Evolutionary conservation across 768 basidiomycete genomes (phyloP), one percentile per base, ranked within the genome.

Genomic region (Crepidotus variabilis): DNA sequence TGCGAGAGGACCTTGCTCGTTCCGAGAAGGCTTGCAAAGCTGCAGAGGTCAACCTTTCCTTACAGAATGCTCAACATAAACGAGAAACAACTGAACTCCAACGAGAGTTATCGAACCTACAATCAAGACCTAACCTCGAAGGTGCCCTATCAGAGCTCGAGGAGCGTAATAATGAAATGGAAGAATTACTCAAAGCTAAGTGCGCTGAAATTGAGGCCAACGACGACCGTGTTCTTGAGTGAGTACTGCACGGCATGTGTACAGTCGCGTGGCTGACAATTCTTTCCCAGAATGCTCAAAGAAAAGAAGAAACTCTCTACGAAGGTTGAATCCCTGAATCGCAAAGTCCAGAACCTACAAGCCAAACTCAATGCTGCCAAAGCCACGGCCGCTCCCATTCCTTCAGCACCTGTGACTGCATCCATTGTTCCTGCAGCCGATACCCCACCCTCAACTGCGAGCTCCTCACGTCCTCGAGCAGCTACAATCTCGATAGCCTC

Each of bases 171-270:
- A 78, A 74, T 34, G 88, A 91, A 66, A 86, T 91, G 85, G 90
- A 92, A 61, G 83, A 84, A 47, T 72, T 90, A 46, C 71, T 92
- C 46, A 78, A 77, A 55, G 74, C 70, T 45, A 92, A 91, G 69
- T 88, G 86, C 57, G 69, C 76, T 13, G 90, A 92, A 71, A 90
- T 92, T 55, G 90, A 92, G 65, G 88, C 87, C 62, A 89, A 92
- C 55, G 90, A 93, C 62, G 91, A 93, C 65, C 82, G 82, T 34
- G 82, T 85, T 51, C 81, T 92, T 57, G 87, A 87, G 90, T 92
- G 71, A 61, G 87, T 76, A 16, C 14, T 50, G 61, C 1, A 24
- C 32, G 50, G 7, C 16, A 48, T 18, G 11, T 1, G 32, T 52
- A 45, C 34, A 39, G 33, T 49, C 43, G 47, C 45, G 54, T 9